Evolutionary conservation across 1,284 basidiomycete genomes (phyloP).

Genomic region (Cyathus pygmaeus): DNA sequence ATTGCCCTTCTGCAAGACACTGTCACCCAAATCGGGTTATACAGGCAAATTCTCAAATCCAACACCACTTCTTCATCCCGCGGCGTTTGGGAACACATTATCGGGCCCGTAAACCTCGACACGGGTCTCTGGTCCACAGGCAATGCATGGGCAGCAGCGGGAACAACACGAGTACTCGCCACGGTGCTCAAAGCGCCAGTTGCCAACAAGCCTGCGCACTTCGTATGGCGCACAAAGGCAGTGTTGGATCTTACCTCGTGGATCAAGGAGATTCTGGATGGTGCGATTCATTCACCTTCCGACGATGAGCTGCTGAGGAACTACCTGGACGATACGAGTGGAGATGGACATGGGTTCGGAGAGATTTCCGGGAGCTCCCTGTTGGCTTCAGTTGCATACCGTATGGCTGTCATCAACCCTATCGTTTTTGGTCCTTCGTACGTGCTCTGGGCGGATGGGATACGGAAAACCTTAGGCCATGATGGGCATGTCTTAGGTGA

Average conservation of each 20-base stretch:
- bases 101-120: constrained; percentile 54
- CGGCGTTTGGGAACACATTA: constrained; percentile 60
- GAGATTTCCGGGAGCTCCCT: constrained; percentile 55
- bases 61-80: constrained; percentile 30
- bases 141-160: constrained; percentile 53
- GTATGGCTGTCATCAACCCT: constrained; percentile 39
- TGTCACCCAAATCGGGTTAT: constrained; percentile 58
- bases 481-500: constrained; percentile 36
- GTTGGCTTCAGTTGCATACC: constrained; percentile 54
- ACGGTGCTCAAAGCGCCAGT: constrained; percentile 54
- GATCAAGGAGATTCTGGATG: constrained; percentile 49
- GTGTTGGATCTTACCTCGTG: neutral
- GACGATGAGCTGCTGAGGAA: constrained; percentile 50
- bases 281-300: constrained; percentile 47
- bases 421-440: constrained; percentile 21
- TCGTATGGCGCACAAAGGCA: neutral
- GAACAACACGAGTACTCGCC: constrained; percentile 54
- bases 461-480: constrained; percentile 27
- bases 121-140: constrained; percentile 65
- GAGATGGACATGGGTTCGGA: constrained; percentile 44
- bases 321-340: constrained; percentile 47
- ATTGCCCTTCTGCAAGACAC: constrained; percentile 52
- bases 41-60: constrained; percentile 55
- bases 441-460: constrained; percentile 32
- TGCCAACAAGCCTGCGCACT: constrained; percentile 4